Percentiles rank a stretch among this genome's conserved stretches.
Evolutionary conservation across 192 early-diverging fungal genomes (phyloP).

Genomic region (Obelidium mucronatum): DNA sequence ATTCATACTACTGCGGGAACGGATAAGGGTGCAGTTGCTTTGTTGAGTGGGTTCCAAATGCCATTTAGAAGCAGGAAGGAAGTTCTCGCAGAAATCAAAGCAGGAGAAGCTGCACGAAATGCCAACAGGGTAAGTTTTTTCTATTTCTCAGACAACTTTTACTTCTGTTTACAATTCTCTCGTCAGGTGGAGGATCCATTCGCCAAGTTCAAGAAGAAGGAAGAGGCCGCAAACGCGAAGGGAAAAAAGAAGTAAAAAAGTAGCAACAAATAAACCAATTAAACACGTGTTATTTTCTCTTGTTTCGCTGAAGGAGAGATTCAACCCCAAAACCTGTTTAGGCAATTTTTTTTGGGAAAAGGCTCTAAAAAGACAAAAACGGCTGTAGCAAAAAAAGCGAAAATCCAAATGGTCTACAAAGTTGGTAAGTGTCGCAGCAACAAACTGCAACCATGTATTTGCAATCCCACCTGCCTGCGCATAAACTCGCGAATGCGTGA

Average conservation of each 20-base stretch:
- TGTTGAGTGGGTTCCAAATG: conserved; percentile 89
- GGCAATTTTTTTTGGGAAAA: not conserved
- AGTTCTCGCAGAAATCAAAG: conserved; percentile 36
- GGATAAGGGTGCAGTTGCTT: conserved; percentile 77
- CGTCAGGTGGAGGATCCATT: conserved; percentile 56
- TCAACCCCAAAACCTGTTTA: not conserved
- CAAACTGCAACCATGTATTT: no score
- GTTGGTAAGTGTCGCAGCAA: conserved; percentile 45
- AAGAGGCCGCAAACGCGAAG: conserved; percentile 17
- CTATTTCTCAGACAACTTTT: no score
- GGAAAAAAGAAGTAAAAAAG: conserved; percentile 9
- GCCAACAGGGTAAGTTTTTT: no score
- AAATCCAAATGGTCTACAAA: conserved; percentile 42
- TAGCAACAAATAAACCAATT: not conserved
- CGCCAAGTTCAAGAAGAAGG: conserved; percentile 60
- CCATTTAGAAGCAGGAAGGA: conserved; percentile 67
- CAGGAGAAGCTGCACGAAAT: conserved; percentile 34
- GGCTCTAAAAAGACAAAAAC: not conserved
- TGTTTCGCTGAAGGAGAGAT: no score
- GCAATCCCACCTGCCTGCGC: not conserved
- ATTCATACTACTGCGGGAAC: conserved; percentile 83
- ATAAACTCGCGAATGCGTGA: no score
- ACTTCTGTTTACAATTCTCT: no score
- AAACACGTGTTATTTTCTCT: not conserved
- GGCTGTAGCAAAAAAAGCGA: conserved; percentile 24